Evolutionary conservation across 352 stramenopile genomes (phyloP).

Genomic region (Stramenopiles sp.): DNA sequence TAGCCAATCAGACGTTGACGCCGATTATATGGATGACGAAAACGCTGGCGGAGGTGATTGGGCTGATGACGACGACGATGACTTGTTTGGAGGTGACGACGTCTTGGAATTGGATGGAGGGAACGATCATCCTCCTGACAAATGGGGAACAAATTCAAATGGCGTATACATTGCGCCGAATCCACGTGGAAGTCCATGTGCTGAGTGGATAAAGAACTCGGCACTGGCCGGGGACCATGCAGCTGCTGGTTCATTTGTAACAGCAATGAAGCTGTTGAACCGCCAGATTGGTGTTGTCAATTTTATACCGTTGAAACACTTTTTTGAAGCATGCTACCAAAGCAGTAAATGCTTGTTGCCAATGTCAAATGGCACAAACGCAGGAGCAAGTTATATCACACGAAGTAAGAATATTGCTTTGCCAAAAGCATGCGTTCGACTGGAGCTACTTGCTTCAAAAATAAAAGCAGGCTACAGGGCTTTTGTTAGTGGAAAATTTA

Average conservation of each 20-base stretch:
- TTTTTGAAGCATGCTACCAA: constrained; percentile 58
- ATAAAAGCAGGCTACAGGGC: constrained; percentile 82
- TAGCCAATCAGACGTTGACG: too few relatives aligned
- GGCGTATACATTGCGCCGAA: too few relatives aligned
- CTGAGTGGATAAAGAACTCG: constrained; percentile 81
- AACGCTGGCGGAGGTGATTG: constrained; percentile 30
- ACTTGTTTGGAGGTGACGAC: background rate
- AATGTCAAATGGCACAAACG: too few relatives aligned
- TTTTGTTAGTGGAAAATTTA: constrained; percentile 94
- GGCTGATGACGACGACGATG: constrained; percentile 16
- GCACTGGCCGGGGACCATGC: constrained; percentile 90
- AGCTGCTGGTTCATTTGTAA: constrained; percentile 79
- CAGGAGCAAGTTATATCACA: too few relatives aligned
- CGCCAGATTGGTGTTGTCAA: constrained; percentile 95
- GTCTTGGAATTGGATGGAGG: constrained; percentile 27
- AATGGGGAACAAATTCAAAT: too few relatives aligned
- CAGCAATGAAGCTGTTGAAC: constrained; percentile 91
- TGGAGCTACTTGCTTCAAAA: constrained; percentile 63
- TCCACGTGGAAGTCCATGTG: constrained; percentile 55
- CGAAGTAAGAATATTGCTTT: too few relatives aligned
- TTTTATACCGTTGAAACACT: constrained; percentile 77
- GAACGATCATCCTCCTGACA: constrained; percentile 39
- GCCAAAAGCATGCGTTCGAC: too few relatives aligned
- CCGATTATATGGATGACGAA: constrained; percentile 25
- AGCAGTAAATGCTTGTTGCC: too few relatives aligned